Evolutionary conservation across 192 early-diverging fungal genomes (phyloP), one percentile per base, ranked within the genome.

Genomic region (Mortierella claussenii): DNA sequence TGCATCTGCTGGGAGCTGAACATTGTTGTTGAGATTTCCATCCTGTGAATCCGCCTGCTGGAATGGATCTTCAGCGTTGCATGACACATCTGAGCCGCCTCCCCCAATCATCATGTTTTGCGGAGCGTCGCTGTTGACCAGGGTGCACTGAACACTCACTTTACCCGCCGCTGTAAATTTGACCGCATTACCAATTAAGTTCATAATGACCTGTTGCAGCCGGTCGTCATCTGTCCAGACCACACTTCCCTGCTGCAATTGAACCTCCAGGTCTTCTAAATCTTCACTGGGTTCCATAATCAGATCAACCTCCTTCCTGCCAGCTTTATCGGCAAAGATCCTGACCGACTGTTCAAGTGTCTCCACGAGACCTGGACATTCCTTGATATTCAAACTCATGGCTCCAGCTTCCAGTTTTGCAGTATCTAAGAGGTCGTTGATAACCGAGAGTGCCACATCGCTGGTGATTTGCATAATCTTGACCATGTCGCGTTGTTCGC

Each of bases 131-230:
- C 30, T 33, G 4, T 46, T 60, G 23, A 33, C 20, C 21, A 79
- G 30, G 26, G 69, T 53, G 47, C 47, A 60, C 1, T 30, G 40
- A 15, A 69, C 51, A 18, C 64, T 24, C 11, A 82, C 55, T 59
- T 76, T 65, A 17, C 69, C 74, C 1, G 68, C 74, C 21, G 85
- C 71, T 9, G 83, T 86, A 48, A 87, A 89, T 65, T 84, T 86
- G 20, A 85, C 55, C 27, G 87, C 81, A 66, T 88, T 88, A 5
- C 82, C 78, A 11, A 87, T 78, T 23, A 88, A 47, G 56, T 88
- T 88, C 62, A 87, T 79, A 2, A 82, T 69, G 1, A 84, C 61
- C 27, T 80, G 82, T 34, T 78, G 80, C 0, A 79, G 40, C 3
- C 73, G 65, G 68, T 56, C 66, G 4, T 52, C 62, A 23, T 62